Percentiles rank a stretch among this genome's conserved stretches.
These are phyloP conservation scores for Aspergillus japonicus DNA, from an alignment of 2,329 filamentous ascomycete species.

Conservation along the genomic window DNA sequence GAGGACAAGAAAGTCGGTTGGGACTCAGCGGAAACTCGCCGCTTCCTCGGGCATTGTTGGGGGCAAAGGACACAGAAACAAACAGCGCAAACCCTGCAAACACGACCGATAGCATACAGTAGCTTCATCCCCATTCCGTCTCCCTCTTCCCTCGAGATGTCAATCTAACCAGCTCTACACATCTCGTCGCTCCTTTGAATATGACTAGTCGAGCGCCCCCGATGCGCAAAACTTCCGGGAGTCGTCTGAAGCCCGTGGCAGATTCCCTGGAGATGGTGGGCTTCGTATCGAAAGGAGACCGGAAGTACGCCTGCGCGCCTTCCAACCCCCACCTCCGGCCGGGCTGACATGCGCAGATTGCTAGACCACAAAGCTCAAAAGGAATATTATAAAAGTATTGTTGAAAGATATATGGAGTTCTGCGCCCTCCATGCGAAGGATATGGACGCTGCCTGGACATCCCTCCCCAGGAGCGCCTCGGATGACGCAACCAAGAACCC, in stretches of 20 bases:
- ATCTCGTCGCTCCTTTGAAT: background rate
- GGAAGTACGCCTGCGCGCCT: constrained; percentile 55
- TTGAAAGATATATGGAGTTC: constrained; percentile 85
- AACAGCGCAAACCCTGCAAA: constrained; percentile 12
- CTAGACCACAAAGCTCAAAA: constrained; percentile 77
- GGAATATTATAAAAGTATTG: constrained; percentile 80
- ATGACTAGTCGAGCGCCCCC: constrained; percentile 24
- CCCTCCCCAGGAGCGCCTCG: constrained; percentile 50
- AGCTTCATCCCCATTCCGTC: background rate
- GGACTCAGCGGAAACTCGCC: constrained; percentile 4
- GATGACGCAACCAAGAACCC: constrained; percentile 42
- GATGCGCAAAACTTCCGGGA: constrained; percentile 21
- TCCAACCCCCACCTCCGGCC: background rate
- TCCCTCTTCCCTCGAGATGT: background rate
- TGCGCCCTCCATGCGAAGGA: constrained; percentile 74
- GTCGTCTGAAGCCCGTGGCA: constrained; percentile 67
- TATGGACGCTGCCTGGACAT: constrained; percentile 72
- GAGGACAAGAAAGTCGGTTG: background rate
- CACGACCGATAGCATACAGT: background rate
- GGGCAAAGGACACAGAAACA: constrained; percentile 9
- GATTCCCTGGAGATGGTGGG: constrained; percentile 81
- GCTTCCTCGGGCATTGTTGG: constrained; percentile 19
- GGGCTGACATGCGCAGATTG: constrained; percentile 51
- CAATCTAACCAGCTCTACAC: background rate
- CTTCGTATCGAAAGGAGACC: constrained; percentile 87